Base-by-base conservation (phyloP, 345 rosid genomes). In the Ceriops decandra region DNA sequence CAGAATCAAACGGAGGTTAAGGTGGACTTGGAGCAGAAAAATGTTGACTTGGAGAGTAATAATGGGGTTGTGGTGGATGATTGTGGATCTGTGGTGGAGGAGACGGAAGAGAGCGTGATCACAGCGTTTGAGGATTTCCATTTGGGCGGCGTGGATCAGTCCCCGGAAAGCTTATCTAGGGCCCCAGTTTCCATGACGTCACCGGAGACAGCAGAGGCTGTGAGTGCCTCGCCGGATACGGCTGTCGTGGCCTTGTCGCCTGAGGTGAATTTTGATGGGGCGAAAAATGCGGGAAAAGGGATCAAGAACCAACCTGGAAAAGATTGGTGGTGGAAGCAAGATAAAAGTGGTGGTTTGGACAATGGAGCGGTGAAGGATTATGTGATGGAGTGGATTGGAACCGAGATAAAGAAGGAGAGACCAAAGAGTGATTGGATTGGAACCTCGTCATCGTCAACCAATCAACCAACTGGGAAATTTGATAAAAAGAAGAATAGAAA, bases 291-390 rank as follows among this genome's bases (percentile, higher is more conserved):
- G 26, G 57, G 7, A 27, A 59, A 62, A 46, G 60, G 54, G 64
- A 15, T 69, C 30, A 84, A 78, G 60, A 80, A 75, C 16, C 75
- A 81, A 51, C 84, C 91, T 3, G 85, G 77, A 77, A 79, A 88
- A 65, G 86, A 85, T 71, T 84, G 91, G 91, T 87, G 90, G 91
- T 85, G 88, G 92, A 90, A 90, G 73, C 93, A 89, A 42, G 72
- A 52, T 11, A 73, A 61, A 22, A 49, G n/a, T 31, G 63, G 16
- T 1, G 54, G 28, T 0, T 63, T 32, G 75, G 90, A 87, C 68
- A 82, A 75, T 64, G 87, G 80, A 67, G 27, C 27, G 66, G 86
- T 87, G 46, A 89, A 89, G 65, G 96, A 89, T 72, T 89, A 89
- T 38, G 90, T 87, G 33, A 83, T 84, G 90, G 92, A 89, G 56